Evolutionary conservation across 2,329 filamentous ascomycete genomes (phyloP), one percentile per base, ranked within the genome.

Genomic region (Penicillium carneum): DNA sequence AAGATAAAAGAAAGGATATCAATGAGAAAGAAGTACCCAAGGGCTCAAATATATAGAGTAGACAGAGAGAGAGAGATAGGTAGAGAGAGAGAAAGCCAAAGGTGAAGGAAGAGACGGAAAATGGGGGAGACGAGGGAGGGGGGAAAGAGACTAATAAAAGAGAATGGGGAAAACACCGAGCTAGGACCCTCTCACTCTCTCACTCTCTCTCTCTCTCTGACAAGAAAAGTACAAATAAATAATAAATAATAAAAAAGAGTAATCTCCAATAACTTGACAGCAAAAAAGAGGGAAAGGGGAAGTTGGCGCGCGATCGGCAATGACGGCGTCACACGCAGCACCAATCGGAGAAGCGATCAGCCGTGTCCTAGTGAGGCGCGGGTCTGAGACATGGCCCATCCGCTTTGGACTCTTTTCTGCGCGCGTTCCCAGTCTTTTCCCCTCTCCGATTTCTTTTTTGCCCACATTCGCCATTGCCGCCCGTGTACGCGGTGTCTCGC

Each of bases 251-350:
- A 33, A 45, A 42, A 23, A n/a, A 14, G 9, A 26, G 54, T 48
- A 48, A 56, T 48, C 43, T n/a, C 45, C 26, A 45, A 54, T 34
- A 34, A 46, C 36, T 52, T 20, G 11, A 38, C n/a, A 2, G 4
- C n/a, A 49, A 55, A 46, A 43, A 46, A 54, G n/a, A 51, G 43
- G 34, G 55, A 63, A 58, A 59, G 55, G 59, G 50, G 57, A 66
- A 69, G 69, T 76, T 77, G 72, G 72, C 75, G 74, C 74, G 74
- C 74, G 74, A 77, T 77, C 75, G 70, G 72, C 75, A 72, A 71
- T 68, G 71, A 69, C 71, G 68, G 70, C 69, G 67, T 69, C 65
- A 71, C 66, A 51, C 56, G 36, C 49, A 43, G 61, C 55, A 64
- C 68, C 68, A 70, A 70, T 69, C 68, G 64, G 68, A 69, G 65